These are phyloP conservation scores for Porphyrellus cyaneotinctus DNA, from an alignment of 768 basidiomycete species.

Conservation along the genomic window DNA sequence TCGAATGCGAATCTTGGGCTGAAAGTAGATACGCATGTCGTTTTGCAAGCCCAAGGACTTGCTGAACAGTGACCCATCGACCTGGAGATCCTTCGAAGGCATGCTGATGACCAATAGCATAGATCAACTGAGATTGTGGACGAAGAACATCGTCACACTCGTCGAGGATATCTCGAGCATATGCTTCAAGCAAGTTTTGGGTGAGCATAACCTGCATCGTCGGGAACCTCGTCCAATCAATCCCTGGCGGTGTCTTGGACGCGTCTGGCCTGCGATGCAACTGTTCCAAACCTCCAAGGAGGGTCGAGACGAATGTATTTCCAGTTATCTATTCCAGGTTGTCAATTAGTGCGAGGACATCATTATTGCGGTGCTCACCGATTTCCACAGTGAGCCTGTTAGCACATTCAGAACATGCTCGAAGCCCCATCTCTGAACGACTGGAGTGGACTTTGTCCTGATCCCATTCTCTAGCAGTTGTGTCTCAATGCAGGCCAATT, in stretches of 20 bases:
- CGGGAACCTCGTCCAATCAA: too few relatives aligned
- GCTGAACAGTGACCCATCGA: not conserved
- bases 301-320: too few relatives aligned
- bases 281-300: too few relatives aligned
- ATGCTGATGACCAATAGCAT: not conserved
- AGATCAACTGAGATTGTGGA: not conserved
- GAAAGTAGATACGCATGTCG: not conserved
- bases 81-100: not conserved
- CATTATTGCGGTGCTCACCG: too few relatives aligned
- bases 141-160: not conserved
- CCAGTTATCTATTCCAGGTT: too few relatives aligned
- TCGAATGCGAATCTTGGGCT: too few relatives aligned
- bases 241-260: too few relatives aligned
- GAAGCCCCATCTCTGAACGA: not conserved
- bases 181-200: not conserved
- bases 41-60: not conserved
- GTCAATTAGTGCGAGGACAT: too few relatives aligned
- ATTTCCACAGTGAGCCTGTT: too few relatives aligned
- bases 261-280: too few relatives aligned
- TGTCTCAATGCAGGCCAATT: not conserved
- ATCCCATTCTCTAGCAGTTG: not conserved
- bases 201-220: too few relatives aligned
- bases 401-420: not conserved
- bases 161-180: not conserved
- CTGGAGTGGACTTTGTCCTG: not conserved